These are phyloP conservation scores for Suillus plorans DNA, from an alignment of 768 basidiomycete genomes.

Conservation along the genomic window DNA sequence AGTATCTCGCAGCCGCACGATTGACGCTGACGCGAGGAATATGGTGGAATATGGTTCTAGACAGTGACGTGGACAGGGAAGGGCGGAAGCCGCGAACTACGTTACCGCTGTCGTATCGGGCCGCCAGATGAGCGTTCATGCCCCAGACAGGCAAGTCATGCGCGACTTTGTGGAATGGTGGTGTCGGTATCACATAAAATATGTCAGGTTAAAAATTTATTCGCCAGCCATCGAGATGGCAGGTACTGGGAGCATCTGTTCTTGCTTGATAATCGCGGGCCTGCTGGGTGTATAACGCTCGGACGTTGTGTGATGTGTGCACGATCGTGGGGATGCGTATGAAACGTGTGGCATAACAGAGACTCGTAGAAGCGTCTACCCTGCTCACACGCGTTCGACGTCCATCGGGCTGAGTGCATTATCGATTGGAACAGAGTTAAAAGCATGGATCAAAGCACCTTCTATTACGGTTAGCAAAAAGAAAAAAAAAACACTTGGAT, in stretches of 20 bases:
- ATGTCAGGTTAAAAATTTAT: not conserved
- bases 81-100: slow-evolving; percentile 13
- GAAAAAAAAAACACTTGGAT: no score
- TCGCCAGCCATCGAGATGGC: not conserved
- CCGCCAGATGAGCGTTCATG: slow-evolving; percentile 15
- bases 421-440: not conserved
- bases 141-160: slow-evolving; percentile 19
- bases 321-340: not conserved
- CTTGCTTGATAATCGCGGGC: not conserved
- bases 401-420: not conserved
- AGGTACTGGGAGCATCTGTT: not conserved
- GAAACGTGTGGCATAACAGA: not conserved
- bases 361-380: not conserved
- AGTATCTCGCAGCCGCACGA: slow-evolving; percentile 21
- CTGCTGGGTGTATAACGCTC: not conserved
- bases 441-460: not conserved
- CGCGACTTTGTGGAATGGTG: not conserved
- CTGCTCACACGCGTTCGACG: slow-evolving; percentile 1
- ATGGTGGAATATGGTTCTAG: slow-evolving; percentile 11
- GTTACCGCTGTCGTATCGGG: slow-evolving; percentile 14
- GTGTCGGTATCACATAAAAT: not conserved
- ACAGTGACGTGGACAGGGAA: slow-evolving; percentile 13
- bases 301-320: not conserved
- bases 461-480: not conserved
- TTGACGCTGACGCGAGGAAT: slow-evolving; percentile 13